Evolutionary conservation across 163 green algal genomes (phyloP).

Genomic region (Prototheca stagnorum): DNA sequence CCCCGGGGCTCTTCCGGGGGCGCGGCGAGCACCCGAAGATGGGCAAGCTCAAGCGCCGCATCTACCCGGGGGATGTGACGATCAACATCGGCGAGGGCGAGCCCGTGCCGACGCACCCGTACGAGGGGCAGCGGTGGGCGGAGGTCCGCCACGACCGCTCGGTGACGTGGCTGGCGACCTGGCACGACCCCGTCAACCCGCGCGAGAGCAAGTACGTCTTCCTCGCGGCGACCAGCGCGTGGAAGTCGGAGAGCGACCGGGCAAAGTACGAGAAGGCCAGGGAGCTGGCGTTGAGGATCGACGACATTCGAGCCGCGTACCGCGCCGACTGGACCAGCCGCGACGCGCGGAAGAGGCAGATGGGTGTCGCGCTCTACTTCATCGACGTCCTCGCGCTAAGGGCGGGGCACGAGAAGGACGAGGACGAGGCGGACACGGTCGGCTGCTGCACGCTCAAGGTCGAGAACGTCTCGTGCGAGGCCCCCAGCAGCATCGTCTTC

Average conservation of each 20-base stretch:
- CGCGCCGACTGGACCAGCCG: conserved; percentile 42
- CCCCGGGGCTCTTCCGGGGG: conserved; percentile 89
- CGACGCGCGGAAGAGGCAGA: conserved; percentile 51
- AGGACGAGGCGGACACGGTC: conserved; percentile 98
- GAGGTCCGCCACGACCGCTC: conserved; percentile 77
- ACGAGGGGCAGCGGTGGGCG: conserved; percentile 63
- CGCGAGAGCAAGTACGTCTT: conserved; percentile 98
- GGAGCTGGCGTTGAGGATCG: conserved; percentile 66
- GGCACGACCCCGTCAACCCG: conserved; percentile 83
- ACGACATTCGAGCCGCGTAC: conserved; percentile 49
- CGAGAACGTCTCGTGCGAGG: conserved; percentile 67
- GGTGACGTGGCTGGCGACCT: conserved; percentile 94
- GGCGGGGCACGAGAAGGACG: conserved; percentile 95
- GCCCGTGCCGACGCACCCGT: conserved; percentile 70
- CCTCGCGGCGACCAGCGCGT: conserved; percentile 72
- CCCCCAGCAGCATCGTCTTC: conserved; percentile 69
- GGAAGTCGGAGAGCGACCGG: conserved; percentile 84
- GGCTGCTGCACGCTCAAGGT: conserved; percentile 95
- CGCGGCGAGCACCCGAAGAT: conserved; percentile 97
- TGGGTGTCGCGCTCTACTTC: conserved; percentile 87
- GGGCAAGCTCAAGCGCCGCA: conserved; percentile 86
- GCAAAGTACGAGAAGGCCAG: conserved; percentile 95
- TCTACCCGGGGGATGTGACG: conserved; percentile 89
- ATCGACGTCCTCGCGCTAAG: conserved; percentile 94
- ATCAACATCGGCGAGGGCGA: conserved; percentile 88